Base-by-base conservation (phyloP, 164 flowering plant species). In the Chimonanthus praecox region DNA sequence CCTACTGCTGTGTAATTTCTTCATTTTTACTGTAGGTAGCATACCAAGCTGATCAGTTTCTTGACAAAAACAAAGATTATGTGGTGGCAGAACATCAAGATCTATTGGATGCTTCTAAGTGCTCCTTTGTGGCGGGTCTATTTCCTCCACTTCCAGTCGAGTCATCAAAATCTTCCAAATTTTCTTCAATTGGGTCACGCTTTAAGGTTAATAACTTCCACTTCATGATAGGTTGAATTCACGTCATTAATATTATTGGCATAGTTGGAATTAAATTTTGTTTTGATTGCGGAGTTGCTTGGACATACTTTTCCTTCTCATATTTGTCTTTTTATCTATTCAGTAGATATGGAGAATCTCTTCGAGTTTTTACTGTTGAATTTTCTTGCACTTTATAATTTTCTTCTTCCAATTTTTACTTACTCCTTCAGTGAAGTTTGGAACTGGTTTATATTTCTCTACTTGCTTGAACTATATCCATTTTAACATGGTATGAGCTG, bases 21-120 rank as follows among this genome's bases (percentile, higher is more conserved):
- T 33, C 18, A 69, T 72, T 21, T 58, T 58, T 78, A 54, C 67
- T 80, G 15, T 78, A 94, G 98, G 98, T 94, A 5, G 82, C 76
- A 3, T 94, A 94, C 82, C 87, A 79, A 79, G 94, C 98, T 58
- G 93, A 94, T 84, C 85, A 78, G 76, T 94, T 94, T 74, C 84
- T 94, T 13, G 98, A 94, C 83, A 94, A 94, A 78, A 94, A 94
- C 84, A 92, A 92, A 84, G 98, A 94, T 84, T 94, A 94, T 84
- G 98, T 94, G 44, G 98, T 94, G 78, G 98, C 96, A 47, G 98
- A 94, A 81, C 97, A 94, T 86, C 98, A 94, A 80, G 98, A 77
- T 77, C 78, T 94, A 47, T 82, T 94, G 78, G 86, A 79, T 15
- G 92, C 91, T 49, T 92, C 98, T 3, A 85, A 84, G 58, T 92